Evolutionary conservation across 495 filamentous ascomycete species (phyloP).

Genomic region (Thozetella sp.): DNA sequence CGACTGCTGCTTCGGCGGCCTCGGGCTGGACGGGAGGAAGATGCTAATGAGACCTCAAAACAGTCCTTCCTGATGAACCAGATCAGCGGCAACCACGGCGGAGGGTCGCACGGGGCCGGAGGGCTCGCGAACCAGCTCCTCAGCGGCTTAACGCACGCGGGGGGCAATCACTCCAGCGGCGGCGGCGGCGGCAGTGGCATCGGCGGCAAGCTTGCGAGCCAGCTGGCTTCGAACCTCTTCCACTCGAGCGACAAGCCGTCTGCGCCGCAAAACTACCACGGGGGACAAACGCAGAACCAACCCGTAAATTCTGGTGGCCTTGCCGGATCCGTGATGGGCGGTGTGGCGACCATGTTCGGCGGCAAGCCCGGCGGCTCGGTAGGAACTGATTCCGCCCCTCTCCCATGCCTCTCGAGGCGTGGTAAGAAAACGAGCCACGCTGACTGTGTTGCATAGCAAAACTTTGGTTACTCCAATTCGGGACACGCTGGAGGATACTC

Average conservation of each 20-base stretch:
- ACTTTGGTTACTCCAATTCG: slow-evolving; percentile 54
- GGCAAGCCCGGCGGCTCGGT: slow-evolving; percentile 30
- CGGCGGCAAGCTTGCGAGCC: slow-evolving; percentile 42
- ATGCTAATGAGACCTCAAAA: background rate
- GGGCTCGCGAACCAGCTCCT: slow-evolving; percentile 36
- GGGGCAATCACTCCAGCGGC: slow-evolving; percentile 25
- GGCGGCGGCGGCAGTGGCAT: slow-evolving; percentile 32
- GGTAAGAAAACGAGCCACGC: background rate
- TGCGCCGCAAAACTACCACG: slow-evolving; percentile 33
- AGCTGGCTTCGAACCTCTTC: slow-evolving; percentile 46
- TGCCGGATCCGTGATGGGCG: slow-evolving; percentile 41
- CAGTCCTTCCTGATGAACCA: slow-evolving; percentile 26
- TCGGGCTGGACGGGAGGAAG: background rate
- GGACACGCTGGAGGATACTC: slow-evolving; percentile 43
- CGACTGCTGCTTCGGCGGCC: no score
- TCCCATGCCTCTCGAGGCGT: background rate
- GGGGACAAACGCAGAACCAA: slow-evolving; percentile 26
- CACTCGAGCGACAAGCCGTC: slow-evolving; percentile 38
- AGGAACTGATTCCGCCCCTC: slow-evolving; percentile 15
- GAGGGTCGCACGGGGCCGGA: slow-evolving; percentile 16
- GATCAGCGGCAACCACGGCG: slow-evolving; percentile 14
- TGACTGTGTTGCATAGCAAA: slow-evolving; percentile 22
- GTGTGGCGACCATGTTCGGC: slow-evolving; percentile 42
- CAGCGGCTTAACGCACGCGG: slow-evolving; percentile 28
- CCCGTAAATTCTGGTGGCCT: slow-evolving; percentile 32